These are phyloP conservation scores for Termitomyces sp. DNA, from an alignment of 768 basidiomycete species.

Conservation along the genomic window DNA sequence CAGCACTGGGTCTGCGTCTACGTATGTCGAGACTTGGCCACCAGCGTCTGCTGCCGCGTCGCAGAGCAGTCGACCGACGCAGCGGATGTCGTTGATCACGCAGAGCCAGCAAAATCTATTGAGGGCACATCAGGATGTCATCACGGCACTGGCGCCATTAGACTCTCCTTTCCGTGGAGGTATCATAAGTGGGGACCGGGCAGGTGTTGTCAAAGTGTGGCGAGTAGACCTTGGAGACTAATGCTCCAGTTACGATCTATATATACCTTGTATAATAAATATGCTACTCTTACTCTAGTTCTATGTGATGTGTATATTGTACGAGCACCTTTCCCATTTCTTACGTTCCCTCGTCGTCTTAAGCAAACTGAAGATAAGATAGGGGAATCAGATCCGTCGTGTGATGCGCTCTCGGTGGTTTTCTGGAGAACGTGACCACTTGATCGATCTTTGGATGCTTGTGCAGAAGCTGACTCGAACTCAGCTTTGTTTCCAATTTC, in stretches of 20 bases:
- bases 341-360: background rate
- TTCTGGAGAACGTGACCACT: constrained; percentile 27
- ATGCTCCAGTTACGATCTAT: background rate
- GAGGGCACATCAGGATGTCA: constrained; percentile 84
- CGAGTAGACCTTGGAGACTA: constrained; percentile 52
- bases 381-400: background rate
- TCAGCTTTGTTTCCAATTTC: constrained; percentile 23
- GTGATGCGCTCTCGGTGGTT: constrained; percentile 1
- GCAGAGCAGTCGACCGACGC: constrained; percentile 61
- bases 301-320: background rate
- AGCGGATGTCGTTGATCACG: constrained; percentile 72
- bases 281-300: background rate
- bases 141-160: constrained; percentile 80
- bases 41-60: constrained; percentile 32
- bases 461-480: constrained; percentile 25
- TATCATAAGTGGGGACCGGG: constrained; percentile 85
- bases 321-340: background rate
- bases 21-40: constrained; percentile 63
- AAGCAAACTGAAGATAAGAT: constrained; percentile 7
- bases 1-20: constrained; percentile 39
- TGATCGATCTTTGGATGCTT: constrained; percentile 35
- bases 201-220: constrained; percentile 91
- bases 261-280: background rate
- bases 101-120: constrained; percentile 81
- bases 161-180: constrained; percentile 93